phyloP scores from a whole-genome alignment of 2,329 filamentous ascomycete genomes.

The Colletotrichum orbiculare region DNA sequence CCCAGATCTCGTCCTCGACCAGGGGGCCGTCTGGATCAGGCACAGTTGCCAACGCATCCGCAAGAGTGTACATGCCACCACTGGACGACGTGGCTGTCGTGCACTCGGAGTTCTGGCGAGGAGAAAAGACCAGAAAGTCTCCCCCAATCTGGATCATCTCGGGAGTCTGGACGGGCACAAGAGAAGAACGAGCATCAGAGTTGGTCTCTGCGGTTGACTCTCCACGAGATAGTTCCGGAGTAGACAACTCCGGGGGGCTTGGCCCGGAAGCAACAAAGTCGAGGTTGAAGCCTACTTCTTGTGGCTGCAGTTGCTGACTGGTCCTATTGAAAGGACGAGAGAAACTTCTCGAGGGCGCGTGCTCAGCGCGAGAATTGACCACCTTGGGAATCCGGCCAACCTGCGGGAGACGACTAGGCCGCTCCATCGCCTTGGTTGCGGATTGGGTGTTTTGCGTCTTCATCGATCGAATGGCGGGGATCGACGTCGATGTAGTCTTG shows the following conservation, averaged over 20 bases:
- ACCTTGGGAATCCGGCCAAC: slow-evolving; percentile 90
- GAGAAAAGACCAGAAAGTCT: slow-evolving; percentile 81
- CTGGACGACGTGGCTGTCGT: slow-evolving; percentile 60
- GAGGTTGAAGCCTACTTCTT: slow-evolving; percentile 43
- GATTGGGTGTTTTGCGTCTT: slow-evolving; percentile 21
- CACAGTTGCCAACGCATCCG: slow-evolving; percentile 73
- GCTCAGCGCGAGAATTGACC: slow-evolving; percentile 74
- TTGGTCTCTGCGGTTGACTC: slow-evolving; percentile 48
- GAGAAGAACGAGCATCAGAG: slow-evolving; percentile 45
- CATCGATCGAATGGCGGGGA: slow-evolving; percentile 33
- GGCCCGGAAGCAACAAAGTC: slow-evolving; percentile 56
- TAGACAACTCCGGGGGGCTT: slow-evolving; percentile 54
- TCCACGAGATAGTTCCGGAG: slow-evolving; percentile 52
- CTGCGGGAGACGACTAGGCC: slow-evolving; percentile 77
- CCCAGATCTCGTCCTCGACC: slow-evolving; percentile 90
- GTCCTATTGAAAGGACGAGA: slow-evolving; percentile 80
- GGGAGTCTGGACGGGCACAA: slow-evolving; percentile 44
- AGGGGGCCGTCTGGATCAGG: slow-evolving; percentile 71
- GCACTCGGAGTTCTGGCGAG: slow-evolving; percentile 77
- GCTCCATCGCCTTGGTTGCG: slow-evolving; percentile 38
- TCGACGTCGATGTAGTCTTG: slow-evolving; percentile 27
- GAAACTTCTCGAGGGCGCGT: slow-evolving; percentile 81
- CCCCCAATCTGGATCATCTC: slow-evolving; percentile 46
- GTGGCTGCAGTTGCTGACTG: slow-evolving; percentile 55
- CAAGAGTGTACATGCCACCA: slow-evolving; percentile 69